Conservation (phyloP, 2,329 filamentous ascomycete species). For the Metarhizium sp. region DNA sequence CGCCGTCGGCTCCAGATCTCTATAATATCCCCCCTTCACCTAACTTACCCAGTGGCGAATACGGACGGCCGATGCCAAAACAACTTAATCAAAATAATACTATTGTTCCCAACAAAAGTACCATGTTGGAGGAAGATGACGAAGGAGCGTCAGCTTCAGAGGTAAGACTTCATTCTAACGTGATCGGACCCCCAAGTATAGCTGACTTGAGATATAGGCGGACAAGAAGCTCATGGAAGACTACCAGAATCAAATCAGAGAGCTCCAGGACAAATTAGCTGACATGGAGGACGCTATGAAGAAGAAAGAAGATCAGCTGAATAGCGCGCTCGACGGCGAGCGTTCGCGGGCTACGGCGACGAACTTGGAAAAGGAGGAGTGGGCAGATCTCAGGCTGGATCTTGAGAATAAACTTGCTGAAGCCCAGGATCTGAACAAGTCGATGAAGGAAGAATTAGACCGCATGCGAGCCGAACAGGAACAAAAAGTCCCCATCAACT, state of each 20-base stretch:
- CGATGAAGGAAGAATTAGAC: slow-evolving; percentile 70
- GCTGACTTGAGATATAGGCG: slow-evolving; percentile 28
- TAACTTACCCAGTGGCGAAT: slow-evolving; percentile 50
- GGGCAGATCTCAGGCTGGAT: slow-evolving; percentile 52
- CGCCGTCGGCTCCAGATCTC: slow-evolving; percentile 29
- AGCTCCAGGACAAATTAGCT: slow-evolving; percentile 65
- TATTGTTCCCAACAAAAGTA: slow-evolving; percentile 95
- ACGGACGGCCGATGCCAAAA: slow-evolving; percentile 71
- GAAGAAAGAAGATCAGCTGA: slow-evolving; percentile 63
- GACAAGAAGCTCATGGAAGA: slow-evolving; percentile 68
- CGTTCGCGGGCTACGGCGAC: slow-evolving; percentile 41
- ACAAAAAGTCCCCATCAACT: slow-evolving; percentile 17
- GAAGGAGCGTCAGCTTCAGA: slow-evolving; percentile 38
- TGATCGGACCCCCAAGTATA: background rate
- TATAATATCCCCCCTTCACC: slow-evolving; percentile 52
- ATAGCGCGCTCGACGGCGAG: slow-evolving; percentile 48
- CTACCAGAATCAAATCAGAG: slow-evolving; percentile 68
- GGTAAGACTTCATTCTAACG: slow-evolving; percentile 19
- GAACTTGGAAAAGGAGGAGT: slow-evolving; percentile 60
- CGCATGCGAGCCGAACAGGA: slow-evolving; percentile 50
- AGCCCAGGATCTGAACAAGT: slow-evolving; percentile 68
- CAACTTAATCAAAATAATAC: slow-evolving; percentile 85
- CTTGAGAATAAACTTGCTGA: slow-evolving; percentile 68
- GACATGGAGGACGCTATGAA: slow-evolving; percentile 60
- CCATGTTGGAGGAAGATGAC: slow-evolving; percentile 92